These are phyloP conservation scores for Nakazawaea wyomingensis DNA, from an alignment of 805 yeast genomes.

Conservation along the genomic window DNA sequence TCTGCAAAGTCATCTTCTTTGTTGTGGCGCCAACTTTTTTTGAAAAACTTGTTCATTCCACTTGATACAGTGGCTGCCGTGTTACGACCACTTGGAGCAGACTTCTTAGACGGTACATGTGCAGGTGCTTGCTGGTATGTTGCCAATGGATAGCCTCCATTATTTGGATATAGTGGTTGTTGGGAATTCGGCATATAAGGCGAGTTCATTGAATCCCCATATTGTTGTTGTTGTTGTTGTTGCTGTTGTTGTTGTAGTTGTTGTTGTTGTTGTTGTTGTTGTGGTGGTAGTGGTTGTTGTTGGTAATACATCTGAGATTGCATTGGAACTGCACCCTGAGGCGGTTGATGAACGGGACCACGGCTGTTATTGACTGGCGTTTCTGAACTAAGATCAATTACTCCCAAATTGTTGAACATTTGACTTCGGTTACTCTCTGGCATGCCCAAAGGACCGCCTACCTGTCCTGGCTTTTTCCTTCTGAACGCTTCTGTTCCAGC, in stretches of 20 bases:
- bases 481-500: conserved; percentile 25
- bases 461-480: conserved; percentile 15
- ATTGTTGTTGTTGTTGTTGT: conserved; percentile 15
- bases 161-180: conserved; percentile 14
- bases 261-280: conserved; percentile 15
- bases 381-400: conserved; percentile 40
- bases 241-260: conserved; percentile 16
- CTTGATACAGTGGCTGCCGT: conserved; percentile 25
- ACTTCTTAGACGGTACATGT: conserved; percentile 4
- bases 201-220: neutral
- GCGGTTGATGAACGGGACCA: neutral
- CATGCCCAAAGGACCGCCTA: conserved; percentile 18
- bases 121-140: conserved; percentile 11
- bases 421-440: conserved; percentile 28
- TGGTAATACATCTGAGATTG: too few species aligned
- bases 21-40: conserved; percentile 29
- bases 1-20: conserved; percentile 23
- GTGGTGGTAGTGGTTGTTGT: too few species aligned
- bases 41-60: conserved; percentile 36
- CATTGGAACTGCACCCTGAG: conserved; percentile 10
- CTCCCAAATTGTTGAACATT: conserved; percentile 35
- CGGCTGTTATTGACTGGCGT: conserved; percentile 23
- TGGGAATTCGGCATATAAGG: conserved; percentile 11
- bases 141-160: conserved; percentile 10
- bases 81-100: conserved; percentile 18